A percentile compares a stretch with the other conserved stretches of the same genome.
phyloP scores from a whole-genome alignment of 208 protist species.

The Trypanosomatidae sp. region DNA sequence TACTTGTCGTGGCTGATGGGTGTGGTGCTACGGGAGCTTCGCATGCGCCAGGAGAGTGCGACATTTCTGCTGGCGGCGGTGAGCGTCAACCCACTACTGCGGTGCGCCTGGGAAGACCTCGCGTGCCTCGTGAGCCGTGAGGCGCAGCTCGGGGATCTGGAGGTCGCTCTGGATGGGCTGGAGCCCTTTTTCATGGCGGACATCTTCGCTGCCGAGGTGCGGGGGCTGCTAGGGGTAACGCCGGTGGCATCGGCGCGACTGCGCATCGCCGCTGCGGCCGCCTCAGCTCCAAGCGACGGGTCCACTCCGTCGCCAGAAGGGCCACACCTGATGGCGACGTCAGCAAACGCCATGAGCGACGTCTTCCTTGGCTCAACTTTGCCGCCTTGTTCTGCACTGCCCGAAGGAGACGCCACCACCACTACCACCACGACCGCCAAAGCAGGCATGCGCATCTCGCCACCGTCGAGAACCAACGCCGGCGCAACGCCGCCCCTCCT shows the following conservation, averaged over 20 bases:
- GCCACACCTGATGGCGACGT: constrained; percentile 4
- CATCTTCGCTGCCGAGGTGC: constrained; percentile 65
- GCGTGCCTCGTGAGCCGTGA: constrained; percentile 62
- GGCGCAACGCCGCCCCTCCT: not conserved
- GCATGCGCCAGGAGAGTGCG: constrained; percentile 75
- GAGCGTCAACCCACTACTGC: constrained; percentile 68
- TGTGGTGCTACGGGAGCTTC: constrained; percentile 76
- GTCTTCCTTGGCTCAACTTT: not conserved
- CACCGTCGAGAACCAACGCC: not conserved
- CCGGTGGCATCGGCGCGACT: constrained; percentile 37
- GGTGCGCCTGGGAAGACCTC: constrained; percentile 85
- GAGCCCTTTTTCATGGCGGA: constrained; percentile 65
- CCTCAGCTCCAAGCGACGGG: not conserved
- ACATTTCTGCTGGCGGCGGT: constrained; percentile 62
- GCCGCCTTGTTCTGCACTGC: not conserved
- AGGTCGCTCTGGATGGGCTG: constrained; percentile 27
- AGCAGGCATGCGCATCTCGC: not conserved
- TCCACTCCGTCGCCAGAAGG: not conserved
- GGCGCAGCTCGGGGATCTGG: constrained; percentile 70
- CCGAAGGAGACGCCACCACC: not conserved
- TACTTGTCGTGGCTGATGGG: constrained; percentile 85
- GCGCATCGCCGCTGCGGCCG: constrained; percentile 12
- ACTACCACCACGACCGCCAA: not conserved
- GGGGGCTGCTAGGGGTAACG: constrained; percentile 57
- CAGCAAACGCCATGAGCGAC: constrained; percentile 2